A percentile compares a stretch with the other conserved stretches of the same genome.
Evolutionary conservation across 805 yeast species (phyloP).

Genomic region (Cyberlindnera saturnus): DNA sequence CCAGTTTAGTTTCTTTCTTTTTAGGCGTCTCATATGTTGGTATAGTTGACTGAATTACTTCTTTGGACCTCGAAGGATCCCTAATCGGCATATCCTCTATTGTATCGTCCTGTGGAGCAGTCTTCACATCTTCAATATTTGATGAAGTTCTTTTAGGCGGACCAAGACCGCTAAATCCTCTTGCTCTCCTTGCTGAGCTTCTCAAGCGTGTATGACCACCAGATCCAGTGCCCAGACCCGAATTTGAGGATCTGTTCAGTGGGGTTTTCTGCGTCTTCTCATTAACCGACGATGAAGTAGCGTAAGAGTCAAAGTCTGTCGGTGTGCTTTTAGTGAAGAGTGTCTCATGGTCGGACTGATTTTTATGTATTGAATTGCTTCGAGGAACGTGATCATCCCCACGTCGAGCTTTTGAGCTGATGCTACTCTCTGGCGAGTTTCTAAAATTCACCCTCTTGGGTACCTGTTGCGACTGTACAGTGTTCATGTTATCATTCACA

Average conservation of each 20-base stretch:
- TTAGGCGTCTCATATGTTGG: neutral
- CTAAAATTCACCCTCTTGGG: conserved; percentile 22
- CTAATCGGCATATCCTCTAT: conserved; percentile 21
- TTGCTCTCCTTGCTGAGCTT: conserved; percentile 25
- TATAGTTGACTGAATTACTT: neutral
- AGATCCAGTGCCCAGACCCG: conserved; percentile 9
- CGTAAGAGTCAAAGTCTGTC: conserved; percentile 8
- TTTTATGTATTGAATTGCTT: conserved; percentile 11
- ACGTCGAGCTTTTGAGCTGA: conserved; percentile 6
- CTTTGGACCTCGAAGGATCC: conserved; percentile 3
- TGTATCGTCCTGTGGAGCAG: neutral
- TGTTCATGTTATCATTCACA: conserved; percentile 3
- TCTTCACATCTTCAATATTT: conserved; percentile 3
- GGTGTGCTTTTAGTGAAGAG: conserved; percentile 16
- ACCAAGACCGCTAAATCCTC: conserved; percentile 26
- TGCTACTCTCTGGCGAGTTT: conserved; percentile 9
- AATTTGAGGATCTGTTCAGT: conserved; percentile 7
- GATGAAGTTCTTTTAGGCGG: conserved; percentile 30
- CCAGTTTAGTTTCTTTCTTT: neutral
- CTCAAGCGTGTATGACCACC: conserved; percentile 18
- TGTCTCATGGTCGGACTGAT: conserved; percentile 20
- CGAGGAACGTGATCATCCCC: conserved; percentile 8
- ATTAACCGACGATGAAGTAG: conserved; percentile 12
- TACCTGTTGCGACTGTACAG: neutral
- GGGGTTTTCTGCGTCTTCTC: conserved; percentile 18